These are phyloP conservation scores for Lachancea cidri DNA, from an alignment of 805 yeast species.

Conservation along the genomic window DNA sequence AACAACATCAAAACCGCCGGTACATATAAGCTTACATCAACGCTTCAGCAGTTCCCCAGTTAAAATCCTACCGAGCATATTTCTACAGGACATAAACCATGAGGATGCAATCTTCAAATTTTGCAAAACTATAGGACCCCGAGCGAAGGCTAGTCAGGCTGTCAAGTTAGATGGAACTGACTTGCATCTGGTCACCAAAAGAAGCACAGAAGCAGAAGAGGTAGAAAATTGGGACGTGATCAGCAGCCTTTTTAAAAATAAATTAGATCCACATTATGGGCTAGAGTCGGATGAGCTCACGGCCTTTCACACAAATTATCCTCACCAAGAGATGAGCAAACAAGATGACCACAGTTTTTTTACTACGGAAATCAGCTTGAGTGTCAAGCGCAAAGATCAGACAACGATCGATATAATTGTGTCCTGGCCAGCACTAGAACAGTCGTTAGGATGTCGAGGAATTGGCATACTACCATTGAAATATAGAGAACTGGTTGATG, in stretches of 20 bases:
- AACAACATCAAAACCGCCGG: background rate
- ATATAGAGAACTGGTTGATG: constrained; percentile 8
- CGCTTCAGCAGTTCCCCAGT: background rate
- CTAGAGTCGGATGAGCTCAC: background rate
- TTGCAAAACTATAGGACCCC: background rate
- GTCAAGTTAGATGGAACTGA: too few relatives aligned
- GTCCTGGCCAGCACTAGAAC: constrained; percentile 7
- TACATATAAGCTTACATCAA: background rate
- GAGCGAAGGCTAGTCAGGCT: too few relatives aligned
- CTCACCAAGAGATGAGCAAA: too few relatives aligned
- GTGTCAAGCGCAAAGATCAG: background rate
- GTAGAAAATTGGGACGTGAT: constrained; percentile 1
- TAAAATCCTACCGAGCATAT: background rate
- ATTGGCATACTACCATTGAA: constrained; percentile 16
- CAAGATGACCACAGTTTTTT: too few relatives aligned
- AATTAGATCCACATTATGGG: background rate
- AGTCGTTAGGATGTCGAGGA: constrained; percentile 18
- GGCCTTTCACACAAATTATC: too few relatives aligned
- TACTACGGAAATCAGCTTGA: background rate
- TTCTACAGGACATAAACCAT: background rate
- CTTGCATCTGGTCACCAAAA: too few relatives aligned
- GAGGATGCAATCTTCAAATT: background rate
- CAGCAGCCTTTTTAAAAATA: background rate
- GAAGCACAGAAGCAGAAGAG: background rate
- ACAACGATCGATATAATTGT: background rate